Percentiles rank a stretch among this genome's conserved stretches.
Evolutionary conservation across 1,284 basidiomycete genomes (phyloP).

Genomic region (Megacollybia platyphylla): DNA sequence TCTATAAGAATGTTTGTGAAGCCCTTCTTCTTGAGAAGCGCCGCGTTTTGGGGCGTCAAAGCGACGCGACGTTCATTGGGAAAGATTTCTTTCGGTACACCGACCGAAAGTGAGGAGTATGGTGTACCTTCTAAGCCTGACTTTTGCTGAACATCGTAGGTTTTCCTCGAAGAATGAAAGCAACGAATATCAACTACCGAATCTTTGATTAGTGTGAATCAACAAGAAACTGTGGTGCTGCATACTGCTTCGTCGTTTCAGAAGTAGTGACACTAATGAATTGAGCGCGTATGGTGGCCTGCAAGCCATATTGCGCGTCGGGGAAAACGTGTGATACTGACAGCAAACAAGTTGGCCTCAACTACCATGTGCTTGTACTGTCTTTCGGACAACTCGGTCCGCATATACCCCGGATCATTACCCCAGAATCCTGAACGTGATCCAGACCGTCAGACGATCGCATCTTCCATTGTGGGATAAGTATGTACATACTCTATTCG

Average conservation of each 20-base stretch:
- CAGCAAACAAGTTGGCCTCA: conserved; percentile 1
- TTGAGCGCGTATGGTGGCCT: conserved; percentile 16
- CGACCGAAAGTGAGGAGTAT: conserved; percentile 65
- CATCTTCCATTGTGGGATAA: no score
- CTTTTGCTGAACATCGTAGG: conserved; percentile 11
- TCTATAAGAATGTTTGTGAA: conserved; percentile 64
- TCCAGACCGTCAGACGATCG: no score
- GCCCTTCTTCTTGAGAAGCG: conserved; percentile 68
- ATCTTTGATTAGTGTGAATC: background rate
- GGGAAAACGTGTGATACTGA: background rate
- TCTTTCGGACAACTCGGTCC: no score
- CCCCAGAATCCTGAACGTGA: no score
- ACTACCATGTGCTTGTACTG: no score
- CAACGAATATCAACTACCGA: background rate
- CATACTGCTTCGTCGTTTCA: conserved; percentile 5
- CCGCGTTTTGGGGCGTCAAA: conserved; percentile 66
- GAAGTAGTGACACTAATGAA: conserved; percentile 7
- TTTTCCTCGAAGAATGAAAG: conserved; percentile 7
- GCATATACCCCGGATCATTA: no score
- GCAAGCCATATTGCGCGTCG: conserved; percentile 15
- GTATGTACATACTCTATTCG: no score
- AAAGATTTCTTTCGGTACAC: conserved; percentile 64
- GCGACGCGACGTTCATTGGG: conserved; percentile 70
- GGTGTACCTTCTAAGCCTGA: conserved; percentile 35
- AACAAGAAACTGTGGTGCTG: conserved; percentile 6